A percentile compares a stretch with the other conserved stretches of the same genome.
Conservation (phyloP, 305 asterid species). For the Rubia tinctorum region DNA sequence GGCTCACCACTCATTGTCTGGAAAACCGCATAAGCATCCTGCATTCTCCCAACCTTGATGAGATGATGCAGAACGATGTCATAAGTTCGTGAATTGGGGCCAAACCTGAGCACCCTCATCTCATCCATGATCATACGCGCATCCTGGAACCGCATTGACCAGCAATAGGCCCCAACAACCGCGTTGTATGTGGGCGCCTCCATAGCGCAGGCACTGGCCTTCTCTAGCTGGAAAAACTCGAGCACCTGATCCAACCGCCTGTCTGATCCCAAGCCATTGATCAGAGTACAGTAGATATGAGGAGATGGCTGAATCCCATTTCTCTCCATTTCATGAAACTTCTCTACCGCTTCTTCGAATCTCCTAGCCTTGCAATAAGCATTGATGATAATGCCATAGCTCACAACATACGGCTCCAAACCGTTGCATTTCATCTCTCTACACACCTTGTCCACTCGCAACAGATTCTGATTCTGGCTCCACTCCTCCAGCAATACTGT, state of each 20-base stretch:
- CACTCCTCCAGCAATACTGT: slow-evolving; percentile 78
- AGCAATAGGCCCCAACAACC: slow-evolving; percentile 81
- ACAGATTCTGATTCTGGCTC: slow-evolving; percentile 61
- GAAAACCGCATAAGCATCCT: slow-evolving; percentile 57
- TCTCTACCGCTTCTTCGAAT: slow-evolving; percentile 42
- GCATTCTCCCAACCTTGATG: slow-evolving; percentile 36
- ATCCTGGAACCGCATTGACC: slow-evolving; percentile 51
- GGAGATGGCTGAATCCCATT: slow-evolving; percentile 58
- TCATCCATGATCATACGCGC: slow-evolving; percentile 53
- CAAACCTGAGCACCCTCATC: slow-evolving; percentile 60
- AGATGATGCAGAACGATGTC: slow-evolving; percentile 73
- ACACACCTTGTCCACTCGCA: slow-evolving; percentile 57
- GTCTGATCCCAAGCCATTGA: slow-evolving; percentile 72
- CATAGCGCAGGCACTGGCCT: slow-evolving; percentile 34
- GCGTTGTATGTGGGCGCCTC: slow-evolving; percentile 78
- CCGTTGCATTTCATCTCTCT: slow-evolving; percentile 69
- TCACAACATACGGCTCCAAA: slow-evolving; percentile 67
- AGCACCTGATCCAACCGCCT: slow-evolving; percentile 58
- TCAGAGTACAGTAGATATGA: slow-evolving; percentile 80
- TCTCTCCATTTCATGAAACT: slow-evolving; percentile 53
- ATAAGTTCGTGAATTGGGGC: slow-evolving; percentile 74
- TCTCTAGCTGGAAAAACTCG: slow-evolving; percentile 52
- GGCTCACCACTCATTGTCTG: slow-evolving; percentile 51
- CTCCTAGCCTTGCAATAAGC: slow-evolving; percentile 60
- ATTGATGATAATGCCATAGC: slow-evolving; percentile 65